Base-by-base conservation (phyloP, 2,329 filamentous ascomycete genomes). In the Colletotrichum sp. region DNA sequence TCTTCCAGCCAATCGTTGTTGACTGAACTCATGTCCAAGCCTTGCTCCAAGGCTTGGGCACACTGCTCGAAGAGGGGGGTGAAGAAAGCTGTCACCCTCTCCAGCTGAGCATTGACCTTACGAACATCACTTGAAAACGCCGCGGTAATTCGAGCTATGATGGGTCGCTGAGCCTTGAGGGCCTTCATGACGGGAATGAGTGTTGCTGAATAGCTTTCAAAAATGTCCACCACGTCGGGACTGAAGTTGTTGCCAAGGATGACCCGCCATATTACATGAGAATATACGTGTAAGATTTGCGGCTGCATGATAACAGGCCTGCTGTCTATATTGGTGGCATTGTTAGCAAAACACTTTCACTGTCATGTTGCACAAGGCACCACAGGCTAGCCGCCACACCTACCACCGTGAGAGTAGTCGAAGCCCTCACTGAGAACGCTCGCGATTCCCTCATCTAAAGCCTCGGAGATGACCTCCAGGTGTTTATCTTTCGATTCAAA, bases 111-210 rank as follows among this genome's bases (percentile, higher is more conserved):
- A 13, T 73, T 73, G 59, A 73, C 73, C n/a, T 60, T 57, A 9
- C 73, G 70, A 28, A 73, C 59, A 6, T 75, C 57, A 21, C 24
- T 52, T 15, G 73, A 75, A 18, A 65, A 65, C 8, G 73, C 64
- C n/a, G 73, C 73, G 12, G 70, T 59, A 21, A 75, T 65, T n/a
- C 73, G 73, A 5, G 73, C 73, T 48, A 75, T 60, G n/a, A 73
- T 36, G 7, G 73, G 73, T 30, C 43, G 55, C 32, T 73, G 70
- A 15, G 73, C 73, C 24, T 75, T 75, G 43, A 75, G 64, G 18
- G 32, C 32, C 21, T 75, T 75, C 73, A 73, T 73, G 1, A 60
- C 64, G 26, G 73, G 70, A n/a, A 75, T 73, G 9, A 75, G 57
- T 13, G 59, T 75, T 15, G 73, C 64, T 3, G 70, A 73, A 18